Conservation (phyloP, 352 stramenopile species). For the Pythium aquatile region DNA sequence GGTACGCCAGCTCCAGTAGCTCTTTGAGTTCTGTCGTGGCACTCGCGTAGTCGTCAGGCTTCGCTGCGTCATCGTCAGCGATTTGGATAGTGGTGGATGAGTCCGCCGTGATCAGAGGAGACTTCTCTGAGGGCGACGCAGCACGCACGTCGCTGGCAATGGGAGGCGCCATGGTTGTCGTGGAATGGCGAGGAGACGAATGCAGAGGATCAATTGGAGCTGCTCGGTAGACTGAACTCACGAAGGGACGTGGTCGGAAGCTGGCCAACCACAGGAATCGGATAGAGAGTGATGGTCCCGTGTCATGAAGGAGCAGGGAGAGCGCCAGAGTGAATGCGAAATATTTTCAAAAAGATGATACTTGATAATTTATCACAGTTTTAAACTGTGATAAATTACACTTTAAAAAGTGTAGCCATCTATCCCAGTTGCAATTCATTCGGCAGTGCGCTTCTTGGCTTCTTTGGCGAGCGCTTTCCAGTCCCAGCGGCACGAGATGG, state of each 20-base stretch:
- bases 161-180: neutral
- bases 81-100: slow-evolving; percentile 1
- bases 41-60: slow-evolving; percentile 18
- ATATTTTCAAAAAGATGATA: neutral
- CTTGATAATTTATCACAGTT: neutral
- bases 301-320: neutral
- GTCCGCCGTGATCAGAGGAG: slow-evolving; percentile 12
- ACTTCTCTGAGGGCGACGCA: slow-evolving; percentile 3
- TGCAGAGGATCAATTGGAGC: neutral
- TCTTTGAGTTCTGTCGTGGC: slow-evolving; percentile 34
- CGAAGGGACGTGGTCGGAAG: neutral
- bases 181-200: neutral
- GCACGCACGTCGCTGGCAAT: neutral
- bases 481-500: slow-evolving; percentile 37
- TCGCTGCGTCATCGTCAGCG: neutral
- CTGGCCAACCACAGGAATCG: slow-evolving; percentile 1
- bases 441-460: slow-evolving; percentile 29
- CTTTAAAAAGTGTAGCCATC: slow-evolving; percentile 1
- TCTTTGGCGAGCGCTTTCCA: slow-evolving; percentile 38
- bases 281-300: neutral
- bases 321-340: neutral
- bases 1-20: slow-evolving; percentile 45
- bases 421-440: slow-evolving; percentile 8
- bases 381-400: too few relatives aligned
- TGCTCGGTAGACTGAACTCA: neutral